phyloP scores from a whole-genome alignment of 2,329 filamentous ascomycete genomes.

The Exophiala aquamarina region DNA sequence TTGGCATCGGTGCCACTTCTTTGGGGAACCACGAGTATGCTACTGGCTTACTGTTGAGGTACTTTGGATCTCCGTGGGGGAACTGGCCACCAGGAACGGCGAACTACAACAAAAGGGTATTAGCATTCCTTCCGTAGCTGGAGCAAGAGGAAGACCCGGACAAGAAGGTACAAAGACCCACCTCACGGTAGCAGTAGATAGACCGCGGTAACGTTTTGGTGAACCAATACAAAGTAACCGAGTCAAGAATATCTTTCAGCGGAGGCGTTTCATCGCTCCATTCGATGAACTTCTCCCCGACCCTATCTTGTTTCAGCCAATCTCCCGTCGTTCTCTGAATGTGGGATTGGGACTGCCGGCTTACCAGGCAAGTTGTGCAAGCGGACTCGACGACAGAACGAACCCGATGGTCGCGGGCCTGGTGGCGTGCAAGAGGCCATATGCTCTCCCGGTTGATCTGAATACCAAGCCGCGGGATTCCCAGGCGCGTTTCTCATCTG shows the following conservation, averaged over 20 bases:
- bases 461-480: no score
- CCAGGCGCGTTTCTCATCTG: no score
- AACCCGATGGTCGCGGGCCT: constrained; percentile 58
- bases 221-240: constrained; percentile 39
- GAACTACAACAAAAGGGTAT: background rate
- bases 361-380: constrained; percentile 57
- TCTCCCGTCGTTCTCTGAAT: no score
- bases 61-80: constrained; percentile 10
- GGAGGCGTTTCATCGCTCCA: constrained; percentile 38
- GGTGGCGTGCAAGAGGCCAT: constrained; percentile 54
- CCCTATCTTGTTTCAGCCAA: constrained; percentile 31
- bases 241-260: constrained; percentile 35
- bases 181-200: constrained; percentile 33
- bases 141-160: background rate
- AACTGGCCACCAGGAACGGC: background rate
- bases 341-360: no score
- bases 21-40: constrained; percentile 23
- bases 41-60: constrained; percentile 14
- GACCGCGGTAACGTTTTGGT: constrained; percentile 37
- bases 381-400: constrained; percentile 52
- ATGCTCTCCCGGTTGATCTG: constrained; percentile 45
- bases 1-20: constrained; percentile 25
- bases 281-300: constrained; percentile 39
- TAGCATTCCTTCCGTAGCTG: background rate
- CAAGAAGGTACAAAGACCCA: constrained; percentile 5